Percentiles rank a stretch among this genome's conserved stretches.
Evolutionary conservation across 2,329 filamentous ascomycete genomes (phyloP).

Genomic region (Epichloe hybrida): DNA sequence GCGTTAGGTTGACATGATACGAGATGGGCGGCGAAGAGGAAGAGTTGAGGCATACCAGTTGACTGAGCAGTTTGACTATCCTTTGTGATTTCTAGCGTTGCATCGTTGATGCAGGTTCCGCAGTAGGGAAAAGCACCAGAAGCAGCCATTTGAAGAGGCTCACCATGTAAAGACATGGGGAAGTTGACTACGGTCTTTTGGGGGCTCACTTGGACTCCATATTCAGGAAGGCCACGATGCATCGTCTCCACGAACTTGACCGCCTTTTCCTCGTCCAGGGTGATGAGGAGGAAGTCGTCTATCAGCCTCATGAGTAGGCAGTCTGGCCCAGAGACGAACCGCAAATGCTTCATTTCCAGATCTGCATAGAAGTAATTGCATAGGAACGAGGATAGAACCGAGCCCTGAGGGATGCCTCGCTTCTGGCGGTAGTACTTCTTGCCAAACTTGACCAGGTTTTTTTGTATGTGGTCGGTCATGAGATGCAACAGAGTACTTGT

Average conservation of each 20-base stretch:
- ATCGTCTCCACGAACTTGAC: slow-evolving; percentile 62
- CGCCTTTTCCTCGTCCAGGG: slow-evolving; percentile 52
- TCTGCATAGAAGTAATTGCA: slow-evolving; percentile 96
- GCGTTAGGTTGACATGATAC: not conserved
- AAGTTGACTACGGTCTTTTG: slow-evolving; percentile 82
- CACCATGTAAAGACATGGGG: slow-evolving; percentile 42
- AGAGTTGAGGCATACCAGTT: slow-evolving; percentile 1
- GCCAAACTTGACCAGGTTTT: slow-evolving; percentile 78
- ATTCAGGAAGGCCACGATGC: slow-evolving; percentile 64
- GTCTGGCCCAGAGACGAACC: slow-evolving; percentile 44
- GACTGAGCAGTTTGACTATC: slow-evolving; percentile 36
- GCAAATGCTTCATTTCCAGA: slow-evolving; percentile 56
- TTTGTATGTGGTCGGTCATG: slow-evolving; percentile 63
- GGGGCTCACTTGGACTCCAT: slow-evolving; percentile 65
- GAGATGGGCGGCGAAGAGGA: not conserved
- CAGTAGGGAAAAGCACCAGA: slow-evolving; percentile 66
- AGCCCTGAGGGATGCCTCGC: slow-evolving; percentile 84
- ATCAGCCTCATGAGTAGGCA: slow-evolving; percentile 69
- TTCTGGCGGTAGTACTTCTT: slow-evolving; percentile 82
- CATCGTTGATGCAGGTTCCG: slow-evolving; percentile 62
- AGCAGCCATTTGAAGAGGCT: slow-evolving; percentile 31
- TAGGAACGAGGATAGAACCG: slow-evolving; percentile 69
- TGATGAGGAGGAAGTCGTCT: slow-evolving; percentile 89
- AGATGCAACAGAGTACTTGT: slow-evolving; percentile 52
- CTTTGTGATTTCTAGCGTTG: slow-evolving; percentile 61